Evolutionary conservation across 2,329 filamentous ascomycete species (phyloP).

Genomic region (Hirsutella rhossiliensis): DNA sequence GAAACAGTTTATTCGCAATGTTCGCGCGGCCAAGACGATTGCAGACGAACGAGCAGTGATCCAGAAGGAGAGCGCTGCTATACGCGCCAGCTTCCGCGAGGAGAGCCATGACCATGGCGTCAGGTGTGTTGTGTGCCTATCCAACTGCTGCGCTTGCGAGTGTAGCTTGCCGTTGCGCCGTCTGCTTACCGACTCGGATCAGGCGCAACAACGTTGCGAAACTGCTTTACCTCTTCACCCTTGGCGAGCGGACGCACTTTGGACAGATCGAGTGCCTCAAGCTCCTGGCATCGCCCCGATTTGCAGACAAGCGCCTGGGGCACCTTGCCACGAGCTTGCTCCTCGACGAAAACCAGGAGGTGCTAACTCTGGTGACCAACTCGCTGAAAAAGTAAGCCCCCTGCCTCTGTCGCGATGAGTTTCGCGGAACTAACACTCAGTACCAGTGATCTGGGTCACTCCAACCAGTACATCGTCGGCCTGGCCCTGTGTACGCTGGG

Average conservation of each 20-base stretch:
- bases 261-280: constrained; percentile 99
- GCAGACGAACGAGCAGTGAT: constrained; percentile 97
- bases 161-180: neutral
- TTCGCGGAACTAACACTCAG: constrained; percentile 6
- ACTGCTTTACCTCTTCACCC: constrained; percentile 92
- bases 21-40: constrained; percentile 96
- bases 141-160: neutral
- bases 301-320: constrained; percentile 92
- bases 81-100: constrained; percentile 93
- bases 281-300: constrained; percentile 87
- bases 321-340: constrained; percentile 94
- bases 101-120: constrained; percentile 87
- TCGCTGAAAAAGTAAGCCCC: constrained; percentile 79
- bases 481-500: constrained; percentile 91
- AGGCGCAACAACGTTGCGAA: constrained; percentile 99
- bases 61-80: constrained; percentile 96
- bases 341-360: constrained; percentile 96
- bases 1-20: constrained; percentile 99
- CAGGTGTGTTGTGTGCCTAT: constrained; percentile 44
- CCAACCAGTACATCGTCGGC: constrained; percentile 96
- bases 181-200: neutral
- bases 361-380: constrained; percentile 92
- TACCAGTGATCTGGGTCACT: constrained; percentile 80
- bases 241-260: constrained; percentile 95
- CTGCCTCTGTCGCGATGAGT: neutral